Percentiles rank a stretch among this genome's conserved stretches.
These are phyloP conservation scores for Blastomyces silverae DNA, from an alignment of 2,329 filamentous ascomycete genomes.

Conservation along the genomic window DNA sequence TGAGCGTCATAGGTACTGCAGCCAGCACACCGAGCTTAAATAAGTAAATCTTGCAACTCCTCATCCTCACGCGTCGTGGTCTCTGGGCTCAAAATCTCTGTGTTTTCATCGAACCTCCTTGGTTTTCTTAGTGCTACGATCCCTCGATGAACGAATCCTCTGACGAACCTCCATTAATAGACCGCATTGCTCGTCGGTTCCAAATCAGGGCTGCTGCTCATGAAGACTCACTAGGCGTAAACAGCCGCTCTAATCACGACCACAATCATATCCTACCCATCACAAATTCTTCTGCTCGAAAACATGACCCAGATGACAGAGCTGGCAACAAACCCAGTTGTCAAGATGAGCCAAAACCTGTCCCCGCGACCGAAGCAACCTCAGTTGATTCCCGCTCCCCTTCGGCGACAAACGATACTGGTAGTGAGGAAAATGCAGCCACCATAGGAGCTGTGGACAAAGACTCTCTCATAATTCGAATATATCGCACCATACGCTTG, in stretches of 20 bases:
- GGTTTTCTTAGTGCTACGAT: neutral
- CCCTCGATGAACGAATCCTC: slow-evolving; percentile 50
- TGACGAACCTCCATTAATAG: slow-evolving; percentile 47
- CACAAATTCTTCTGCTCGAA: neutral
- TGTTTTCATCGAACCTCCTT: neutral
- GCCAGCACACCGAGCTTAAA: neutral
- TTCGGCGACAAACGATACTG: slow-evolving; percentile 40
- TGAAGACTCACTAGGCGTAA: slow-evolving; percentile 21
- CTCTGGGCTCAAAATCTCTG: neutral
- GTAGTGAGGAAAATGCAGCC: slow-evolving; percentile 49
- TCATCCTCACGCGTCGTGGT: neutral
- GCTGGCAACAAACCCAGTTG: slow-evolving; percentile 16
- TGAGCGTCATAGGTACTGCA: neutral
- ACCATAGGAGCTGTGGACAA: slow-evolving; percentile 41
- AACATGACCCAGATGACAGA: slow-evolving; percentile 29
- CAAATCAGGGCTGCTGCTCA: slow-evolving; percentile 40
- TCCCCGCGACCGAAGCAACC: neutral
- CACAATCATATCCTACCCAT: neutral
- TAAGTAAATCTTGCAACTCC: neutral
- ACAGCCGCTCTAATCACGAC: neutral
- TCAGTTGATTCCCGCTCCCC: slow-evolving; percentile 32
- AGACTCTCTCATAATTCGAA: slow-evolving; percentile 42
- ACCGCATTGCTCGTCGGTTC: slow-evolving; percentile 47
- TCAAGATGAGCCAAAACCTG: slow-evolving; percentile 6
- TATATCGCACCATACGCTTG: slow-evolving; percentile 49